Evolutionary conservation across 257 asterid species (phyloP).

Genomic region (Gentiana macrophylla): DNA sequence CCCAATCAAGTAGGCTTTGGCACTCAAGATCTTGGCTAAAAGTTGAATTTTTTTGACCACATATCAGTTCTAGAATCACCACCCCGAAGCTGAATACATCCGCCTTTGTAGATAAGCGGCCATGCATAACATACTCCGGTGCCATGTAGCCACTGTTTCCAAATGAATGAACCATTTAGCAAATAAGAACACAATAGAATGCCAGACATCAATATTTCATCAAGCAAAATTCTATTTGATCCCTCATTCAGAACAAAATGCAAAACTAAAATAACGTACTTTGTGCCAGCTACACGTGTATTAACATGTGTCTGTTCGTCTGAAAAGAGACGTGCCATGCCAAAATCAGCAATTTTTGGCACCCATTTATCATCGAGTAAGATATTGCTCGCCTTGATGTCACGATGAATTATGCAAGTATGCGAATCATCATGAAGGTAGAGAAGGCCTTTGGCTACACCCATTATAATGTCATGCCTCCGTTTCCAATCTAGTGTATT

Average conservation of each 20-base stretch:
- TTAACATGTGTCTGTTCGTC: constrained; percentile 75
- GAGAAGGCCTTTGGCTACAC: constrained; percentile 73
- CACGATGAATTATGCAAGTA: constrained; percentile 71
- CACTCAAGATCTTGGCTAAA: constrained; percentile 63
- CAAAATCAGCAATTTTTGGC: constrained; percentile 94
- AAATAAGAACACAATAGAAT: not conserved
- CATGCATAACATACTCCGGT: constrained; percentile 83
- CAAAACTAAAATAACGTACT: constrained; percentile 31
- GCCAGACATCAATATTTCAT: not conserved
- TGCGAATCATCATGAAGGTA: constrained; percentile 93
- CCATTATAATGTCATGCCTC: constrained; percentile 61
- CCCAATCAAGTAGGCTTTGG: constrained; percentile 70
- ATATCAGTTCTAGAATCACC: constrained; percentile 76
- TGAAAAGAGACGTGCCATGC: constrained; percentile 75
- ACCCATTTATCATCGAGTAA: constrained; percentile 77
- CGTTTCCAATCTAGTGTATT: constrained; percentile 62
- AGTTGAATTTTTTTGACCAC: constrained; percentile 76
- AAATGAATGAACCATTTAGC: constrained; percentile 10
- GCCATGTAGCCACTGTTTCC: constrained; percentile 94
- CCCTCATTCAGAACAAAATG: constrained; percentile 2
- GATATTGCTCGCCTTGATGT: constrained; percentile 89
- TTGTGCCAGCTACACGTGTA: constrained; percentile 91
- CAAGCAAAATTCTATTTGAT: not conserved
- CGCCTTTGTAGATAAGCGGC: constrained; percentile 61
- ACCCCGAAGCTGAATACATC: constrained; percentile 95